Base-by-base conservation (phyloP, 2,329 filamentous ascomycete genomes). In the Didymella sp. region DNA sequence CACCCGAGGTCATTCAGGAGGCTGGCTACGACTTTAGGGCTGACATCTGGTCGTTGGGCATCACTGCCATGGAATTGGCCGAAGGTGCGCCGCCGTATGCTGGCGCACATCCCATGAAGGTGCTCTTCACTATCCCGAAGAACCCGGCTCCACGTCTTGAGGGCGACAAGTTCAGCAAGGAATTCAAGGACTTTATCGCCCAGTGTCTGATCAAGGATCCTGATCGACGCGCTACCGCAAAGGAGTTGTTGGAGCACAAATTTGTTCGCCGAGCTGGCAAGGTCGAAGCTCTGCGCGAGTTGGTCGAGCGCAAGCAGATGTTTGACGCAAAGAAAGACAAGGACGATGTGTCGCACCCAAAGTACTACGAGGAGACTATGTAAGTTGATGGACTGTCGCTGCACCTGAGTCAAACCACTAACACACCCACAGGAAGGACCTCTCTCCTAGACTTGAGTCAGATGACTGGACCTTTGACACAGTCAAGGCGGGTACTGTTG, bases 391-490 rank as follows among this genome's bases (percentile, higher is more conserved):
- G 19, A n/a, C 17, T 5, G 21, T 21, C 6, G 9, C 19, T 4
- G 9, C 8, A 38, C 49, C 30, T 67, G 12, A 21, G 22, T n/a
- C n/a, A 6, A 3, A 21, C 2, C 27, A 17, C 63, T 71, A 50
- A 71, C 50, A 19, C n/a, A 13, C 24, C 9, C 6, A 54, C 11
- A 57, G 54, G 54, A 57, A 57, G 31, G 44, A 57, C 13, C 48
- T 57, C 4, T 42, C 54, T 19, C 54, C 54, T 4, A 57, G 92
- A 5, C 83, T 90, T 15, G 55, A 44, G 21, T 49, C 55, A 17
- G 92, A 96, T 62, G 93, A 91, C 62, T 98, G 94, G 94, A 89
- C 96, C 2, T 98, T 98, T 73, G 94, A 97, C 71, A 98, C 94
- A 0, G 87, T 98, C 71, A 95, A 91, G 75, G 84, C 85, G 11